A percentile compares a stretch with the other conserved stretches of the same genome.
Conservation (phyloP, 2,329 filamentous ascomycete species). For the Sporothrix euskadiensis region DNA sequence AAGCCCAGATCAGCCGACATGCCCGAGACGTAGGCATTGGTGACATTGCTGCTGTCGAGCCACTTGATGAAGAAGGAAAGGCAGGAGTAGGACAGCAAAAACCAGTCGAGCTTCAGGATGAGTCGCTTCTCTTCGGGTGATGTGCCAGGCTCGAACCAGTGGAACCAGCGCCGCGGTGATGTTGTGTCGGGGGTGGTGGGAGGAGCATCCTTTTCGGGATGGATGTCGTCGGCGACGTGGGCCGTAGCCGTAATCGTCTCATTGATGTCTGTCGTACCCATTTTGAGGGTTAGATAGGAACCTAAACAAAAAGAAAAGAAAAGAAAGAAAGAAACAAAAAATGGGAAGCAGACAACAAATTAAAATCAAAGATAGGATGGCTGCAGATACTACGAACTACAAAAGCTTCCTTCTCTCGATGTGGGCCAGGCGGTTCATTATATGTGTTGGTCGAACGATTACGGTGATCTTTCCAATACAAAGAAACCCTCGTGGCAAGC, state of each 20-base stretch:
- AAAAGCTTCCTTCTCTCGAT: not conserved
- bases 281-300: not conserved
- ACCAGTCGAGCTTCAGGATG: slow-evolving; percentile 53
- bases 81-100: slow-evolving; percentile 46
- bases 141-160: slow-evolving; percentile 48
- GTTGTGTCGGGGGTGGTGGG: not conserved
- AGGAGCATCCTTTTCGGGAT: not conserved
- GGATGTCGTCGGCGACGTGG: not conserved
- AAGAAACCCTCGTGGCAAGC: not conserved
- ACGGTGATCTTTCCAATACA: not conserved
- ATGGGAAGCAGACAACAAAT: not conserved
- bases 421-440: not conserved
- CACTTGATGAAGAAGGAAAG: slow-evolving; percentile 51
- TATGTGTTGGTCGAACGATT: not conserved
- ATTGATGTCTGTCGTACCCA: not conserved
- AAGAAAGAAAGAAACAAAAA: not conserved
- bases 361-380: not conserved
- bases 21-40: slow-evolving; percentile 51
- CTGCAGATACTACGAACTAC: not conserved
- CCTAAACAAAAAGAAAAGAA: not conserved
- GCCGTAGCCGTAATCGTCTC: not conserved
- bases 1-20: slow-evolving; percentile 50
- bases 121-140: slow-evolving; percentile 47
- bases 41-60: slow-evolving; percentile 49
- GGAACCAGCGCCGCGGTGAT: slow-evolving; percentile 38